phyloP scores from a whole-genome alignment of 1,284 basidiomycete genomes.

The Rhodotorula sp. region DNA sequence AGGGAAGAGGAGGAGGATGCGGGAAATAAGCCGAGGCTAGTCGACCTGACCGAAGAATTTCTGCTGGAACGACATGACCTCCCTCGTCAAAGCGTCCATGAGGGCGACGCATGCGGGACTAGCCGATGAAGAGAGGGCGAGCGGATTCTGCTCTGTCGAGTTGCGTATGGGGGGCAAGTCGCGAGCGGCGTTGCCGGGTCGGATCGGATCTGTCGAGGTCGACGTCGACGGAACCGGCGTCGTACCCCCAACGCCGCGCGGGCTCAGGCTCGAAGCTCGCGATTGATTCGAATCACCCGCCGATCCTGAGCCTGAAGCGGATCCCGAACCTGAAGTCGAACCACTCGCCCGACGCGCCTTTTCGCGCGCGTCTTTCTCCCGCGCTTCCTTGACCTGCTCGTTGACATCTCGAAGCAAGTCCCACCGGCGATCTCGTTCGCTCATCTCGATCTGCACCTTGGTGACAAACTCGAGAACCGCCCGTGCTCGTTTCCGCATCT shows the following conservation, averaged over 20 bases:
- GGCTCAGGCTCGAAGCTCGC: slow-evolving; percentile 12
- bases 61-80: slow-evolving; percentile 81
- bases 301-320: slow-evolving; percentile 17
- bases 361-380: slow-evolving; percentile 6
- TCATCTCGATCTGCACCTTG: slow-evolving; percentile 50
- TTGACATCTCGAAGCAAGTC: slow-evolving; percentile 56
- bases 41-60: slow-evolving; percentile 8
- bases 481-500: slow-evolving; percentile 94
- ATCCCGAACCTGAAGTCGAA: background rate
- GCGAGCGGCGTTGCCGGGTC: background rate
- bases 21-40: background rate
- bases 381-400: slow-evolving; percentile 49
- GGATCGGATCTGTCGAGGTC: background rate
- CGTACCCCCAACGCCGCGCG: slow-evolving; percentile 6
- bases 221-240: background rate
- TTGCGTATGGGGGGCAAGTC: slow-evolving; percentile 5
- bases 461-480: slow-evolving; percentile 83
- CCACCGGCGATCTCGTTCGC: slow-evolving; percentile 48
- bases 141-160: background rate
- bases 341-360: slow-evolving; percentile 48
- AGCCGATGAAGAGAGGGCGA: background rate
- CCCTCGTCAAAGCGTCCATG: slow-evolving; percentile 84
- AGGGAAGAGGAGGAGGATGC: background rate
- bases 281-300: slow-evolving; percentile 6
- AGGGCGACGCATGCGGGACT: slow-evolving; percentile 61